These are phyloP conservation scores for Tricholoma terreum DNA, from an alignment of 768 basidiomycete species.

Conservation along the genomic window DNA sequence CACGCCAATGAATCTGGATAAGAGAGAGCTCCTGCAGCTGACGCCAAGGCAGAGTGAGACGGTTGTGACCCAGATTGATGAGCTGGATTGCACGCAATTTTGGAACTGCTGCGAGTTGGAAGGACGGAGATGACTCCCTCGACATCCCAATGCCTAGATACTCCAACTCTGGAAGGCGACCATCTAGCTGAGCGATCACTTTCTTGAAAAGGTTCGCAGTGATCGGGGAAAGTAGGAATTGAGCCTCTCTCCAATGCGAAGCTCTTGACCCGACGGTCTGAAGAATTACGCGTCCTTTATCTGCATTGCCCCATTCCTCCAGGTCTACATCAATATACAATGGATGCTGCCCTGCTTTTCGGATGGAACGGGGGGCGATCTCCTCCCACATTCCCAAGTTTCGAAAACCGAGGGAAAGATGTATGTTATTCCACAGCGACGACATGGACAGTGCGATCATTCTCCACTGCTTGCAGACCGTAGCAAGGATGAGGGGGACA, in stretches of 20 bases:
- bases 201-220: background rate
- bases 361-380: background rate
- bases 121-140: background rate
- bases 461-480: background rate
- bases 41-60: background rate
- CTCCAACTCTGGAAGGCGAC: background rate
- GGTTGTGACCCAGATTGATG: background rate
- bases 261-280: background rate
- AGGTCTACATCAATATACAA: background rate
- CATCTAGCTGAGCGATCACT: background rate
- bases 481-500: background rate
- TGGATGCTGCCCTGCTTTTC: background rate
- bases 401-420: background rate
- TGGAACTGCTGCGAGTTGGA: background rate
- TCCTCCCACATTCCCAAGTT: background rate
- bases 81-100: background rate
- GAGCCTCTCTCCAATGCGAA: background rate
- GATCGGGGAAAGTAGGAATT: background rate
- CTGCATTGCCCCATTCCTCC: background rate
- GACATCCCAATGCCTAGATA: background rate
- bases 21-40: background rate
- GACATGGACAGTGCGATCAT: background rate
- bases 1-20: background rate
- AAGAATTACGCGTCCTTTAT: background rate
- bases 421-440: background rate